A percentile compares a stretch with the other conserved stretches of the same genome.
These are phyloP conservation scores for Diaporthe batatas DNA, from an alignment of 2,329 filamentous ascomycete species.

Conservation along the genomic window DNA sequence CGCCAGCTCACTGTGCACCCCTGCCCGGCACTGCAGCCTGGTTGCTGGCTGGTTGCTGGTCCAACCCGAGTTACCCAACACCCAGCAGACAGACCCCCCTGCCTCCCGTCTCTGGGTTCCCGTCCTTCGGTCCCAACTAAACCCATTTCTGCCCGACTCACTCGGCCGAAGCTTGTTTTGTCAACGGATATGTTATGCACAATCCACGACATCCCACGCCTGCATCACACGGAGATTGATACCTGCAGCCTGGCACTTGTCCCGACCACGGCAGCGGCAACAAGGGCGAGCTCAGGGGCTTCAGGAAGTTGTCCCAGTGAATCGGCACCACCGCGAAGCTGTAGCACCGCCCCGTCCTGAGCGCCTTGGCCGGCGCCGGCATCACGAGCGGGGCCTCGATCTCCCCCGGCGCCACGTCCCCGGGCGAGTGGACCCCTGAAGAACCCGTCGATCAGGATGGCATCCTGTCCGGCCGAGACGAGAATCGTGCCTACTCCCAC, in stretches of 20 bases:
- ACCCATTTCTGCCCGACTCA: not conserved
- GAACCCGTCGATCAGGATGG: slow-evolving; percentile 44
- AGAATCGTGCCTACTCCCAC: slow-evolving; percentile 21
- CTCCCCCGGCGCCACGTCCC: slow-evolving; percentile 27
- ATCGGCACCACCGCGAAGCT: slow-evolving; percentile 23
- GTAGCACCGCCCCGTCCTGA: slow-evolving; percentile 21
- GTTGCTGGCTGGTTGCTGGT: not conserved
- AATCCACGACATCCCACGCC: slow-evolving; percentile 15
- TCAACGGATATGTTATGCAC: not conserved
- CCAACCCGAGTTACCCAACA: no score
- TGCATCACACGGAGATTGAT: not conserved
- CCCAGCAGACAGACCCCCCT: not conserved
- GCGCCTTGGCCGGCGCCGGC: slow-evolving; percentile 19
- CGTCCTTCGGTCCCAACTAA: not conserved
- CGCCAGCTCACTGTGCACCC: slow-evolving; percentile 1
- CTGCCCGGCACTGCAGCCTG: slow-evolving; percentile 22
- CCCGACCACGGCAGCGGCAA: slow-evolving; percentile 19
- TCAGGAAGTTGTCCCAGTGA: slow-evolving; percentile 26
- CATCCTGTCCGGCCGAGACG: slow-evolving; percentile 2
- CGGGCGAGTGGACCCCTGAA: slow-evolving; percentile 42
- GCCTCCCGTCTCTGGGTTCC: not conserved
- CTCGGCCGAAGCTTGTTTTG: slow-evolving; percentile 24
- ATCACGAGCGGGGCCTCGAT: slow-evolving; percentile 25
- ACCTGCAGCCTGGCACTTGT: slow-evolving; percentile 16
- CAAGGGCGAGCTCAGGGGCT: slow-evolving; percentile 20